A percentile compares a stretch with the other conserved stretches of the same genome.
These are phyloP conservation scores for Schrenkiella parvula DNA, from an alignment of 345 rosid species.

Conservation along the genomic window DNA sequence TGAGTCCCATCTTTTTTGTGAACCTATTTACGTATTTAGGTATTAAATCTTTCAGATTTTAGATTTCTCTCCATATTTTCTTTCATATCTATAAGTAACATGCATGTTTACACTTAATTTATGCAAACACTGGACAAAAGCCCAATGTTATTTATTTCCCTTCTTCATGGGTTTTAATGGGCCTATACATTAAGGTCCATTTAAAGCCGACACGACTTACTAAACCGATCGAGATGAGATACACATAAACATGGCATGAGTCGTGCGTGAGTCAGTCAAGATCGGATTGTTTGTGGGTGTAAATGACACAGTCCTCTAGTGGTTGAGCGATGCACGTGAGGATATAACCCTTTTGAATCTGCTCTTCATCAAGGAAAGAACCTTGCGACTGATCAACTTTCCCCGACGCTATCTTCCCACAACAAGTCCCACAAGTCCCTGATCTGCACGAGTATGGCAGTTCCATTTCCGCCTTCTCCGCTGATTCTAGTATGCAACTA, in stretches of 20 bases:
- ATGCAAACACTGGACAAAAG: not conserved
- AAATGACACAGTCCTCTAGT: not conserved
- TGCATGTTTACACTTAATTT: not conserved
- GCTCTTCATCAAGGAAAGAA: slow-evolving; percentile 11
- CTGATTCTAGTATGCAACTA: slow-evolving; percentile 13
- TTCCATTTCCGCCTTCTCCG: slow-evolving; percentile 15
- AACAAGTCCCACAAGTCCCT: slow-evolving; percentile 19
- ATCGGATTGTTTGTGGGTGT: slow-evolving; percentile 18
- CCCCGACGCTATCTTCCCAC: slow-evolving; percentile 13
- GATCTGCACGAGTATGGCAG: slow-evolving; percentile 24
- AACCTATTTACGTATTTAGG: not conserved
- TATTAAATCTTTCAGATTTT: not conserved
- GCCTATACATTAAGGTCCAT: not conserved
- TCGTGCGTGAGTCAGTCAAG: too few species aligned
- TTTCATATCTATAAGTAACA: not conserved
- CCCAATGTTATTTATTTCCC: not conserved
- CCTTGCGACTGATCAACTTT: slow-evolving; percentile 23
- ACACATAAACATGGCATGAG: too few species aligned
- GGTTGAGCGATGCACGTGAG: slow-evolving; percentile 19
- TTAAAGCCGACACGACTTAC: too few species aligned
- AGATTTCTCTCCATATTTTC: not conserved
- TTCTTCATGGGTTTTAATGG: not conserved
- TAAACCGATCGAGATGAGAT: too few species aligned
- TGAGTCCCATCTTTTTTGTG: not conserved
- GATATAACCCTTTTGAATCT: slow-evolving; percentile 4